These are phyloP conservation scores for Fusarium foetens DNA, from an alignment of 2,329 filamentous ascomycete genomes.

Conservation along the genomic window DNA sequence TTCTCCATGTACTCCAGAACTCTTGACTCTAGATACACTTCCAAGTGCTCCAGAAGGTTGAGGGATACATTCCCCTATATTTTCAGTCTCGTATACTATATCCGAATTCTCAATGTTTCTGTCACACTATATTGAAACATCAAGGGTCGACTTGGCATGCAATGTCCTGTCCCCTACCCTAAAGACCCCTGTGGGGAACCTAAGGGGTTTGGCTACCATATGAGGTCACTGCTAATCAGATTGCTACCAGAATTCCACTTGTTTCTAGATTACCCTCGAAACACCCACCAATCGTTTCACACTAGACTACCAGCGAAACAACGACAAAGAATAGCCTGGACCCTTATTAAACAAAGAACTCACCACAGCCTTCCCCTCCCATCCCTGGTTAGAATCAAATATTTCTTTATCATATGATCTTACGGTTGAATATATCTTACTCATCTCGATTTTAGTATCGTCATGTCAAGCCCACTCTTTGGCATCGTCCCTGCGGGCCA, in stretches of 20 bases:
- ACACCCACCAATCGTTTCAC: constrained; percentile 35
- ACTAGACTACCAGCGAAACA: constrained; percentile 22
- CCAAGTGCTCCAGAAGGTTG: neutral
- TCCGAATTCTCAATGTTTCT: neutral
- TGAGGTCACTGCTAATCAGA: constrained; percentile 20
- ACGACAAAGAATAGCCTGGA: constrained; percentile 9
- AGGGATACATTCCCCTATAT: neutral
- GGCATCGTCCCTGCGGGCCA: constrained; percentile 70
- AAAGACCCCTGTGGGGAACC: neutral
- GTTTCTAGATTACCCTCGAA: constrained; percentile 35
- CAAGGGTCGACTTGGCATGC: neutral
- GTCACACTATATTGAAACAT: neutral
- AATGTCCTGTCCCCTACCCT: constrained; percentile 18
- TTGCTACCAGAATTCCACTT: constrained; percentile 19
- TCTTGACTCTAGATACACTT: neutral
- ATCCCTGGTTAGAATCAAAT: neutral
- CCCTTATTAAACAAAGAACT: constrained; percentile 7
- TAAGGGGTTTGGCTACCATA: neutral
- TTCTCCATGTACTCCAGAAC: neutral
- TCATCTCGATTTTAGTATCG: neutral
- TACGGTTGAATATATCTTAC: neutral
- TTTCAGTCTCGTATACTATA: neutral
- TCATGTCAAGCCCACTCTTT: constrained; percentile 56
- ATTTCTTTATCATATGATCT: neutral
- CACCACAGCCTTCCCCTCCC: neutral